These are phyloP conservation scores for Eucalyptus sp. DNA, from an alignment of 345 rosid species.

Conservation along the genomic window DNA sequence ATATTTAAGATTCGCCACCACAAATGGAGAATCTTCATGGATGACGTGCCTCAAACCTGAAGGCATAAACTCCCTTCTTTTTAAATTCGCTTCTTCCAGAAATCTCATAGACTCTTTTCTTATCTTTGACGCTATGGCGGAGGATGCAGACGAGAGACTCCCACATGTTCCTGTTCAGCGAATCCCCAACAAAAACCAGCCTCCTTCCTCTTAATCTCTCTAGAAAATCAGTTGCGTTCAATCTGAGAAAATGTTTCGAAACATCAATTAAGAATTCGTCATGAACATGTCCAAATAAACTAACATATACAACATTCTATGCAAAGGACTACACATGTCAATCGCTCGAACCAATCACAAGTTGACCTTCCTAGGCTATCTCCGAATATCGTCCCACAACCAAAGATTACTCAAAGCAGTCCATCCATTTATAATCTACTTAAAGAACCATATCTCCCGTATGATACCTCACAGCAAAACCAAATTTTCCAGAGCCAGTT, in stretches of 20 bases:
- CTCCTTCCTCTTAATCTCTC: slow-evolving; percentile 73
- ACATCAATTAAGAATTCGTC: not conserved
- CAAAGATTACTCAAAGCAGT: not conserved
- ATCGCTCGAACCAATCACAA: not conserved
- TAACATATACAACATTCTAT: not conserved
- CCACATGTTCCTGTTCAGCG: slow-evolving; percentile 91
- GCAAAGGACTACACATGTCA: not conserved
- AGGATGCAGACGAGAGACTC: slow-evolving; percentile 88
- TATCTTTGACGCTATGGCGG: slow-evolving; percentile 41
- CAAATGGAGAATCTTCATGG: not conserved
- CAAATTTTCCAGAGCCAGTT: not conserved
- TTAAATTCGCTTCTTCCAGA: slow-evolving; percentile 68
- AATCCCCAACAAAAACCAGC: slow-evolving; percentile 82
- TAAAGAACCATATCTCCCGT: not conserved
- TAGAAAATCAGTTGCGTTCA: slow-evolving; percentile 73
- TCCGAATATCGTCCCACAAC: not conserved
- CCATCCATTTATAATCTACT: not conserved
- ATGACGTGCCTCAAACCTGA: slow-evolving; percentile 64
- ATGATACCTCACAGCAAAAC: not conserved
- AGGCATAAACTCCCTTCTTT: slow-evolving; percentile 76
- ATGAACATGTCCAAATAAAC: not conserved
- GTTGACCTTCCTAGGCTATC: not conserved
- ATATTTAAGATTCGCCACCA: not conserved
- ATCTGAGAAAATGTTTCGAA: not conserved
- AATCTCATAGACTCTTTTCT: slow-evolving; percentile 64